These are phyloP conservation scores for Penicillium verhagenii DNA, from an alignment of 495 filamentous ascomycete genomes.

Conservation along the genomic window DNA sequence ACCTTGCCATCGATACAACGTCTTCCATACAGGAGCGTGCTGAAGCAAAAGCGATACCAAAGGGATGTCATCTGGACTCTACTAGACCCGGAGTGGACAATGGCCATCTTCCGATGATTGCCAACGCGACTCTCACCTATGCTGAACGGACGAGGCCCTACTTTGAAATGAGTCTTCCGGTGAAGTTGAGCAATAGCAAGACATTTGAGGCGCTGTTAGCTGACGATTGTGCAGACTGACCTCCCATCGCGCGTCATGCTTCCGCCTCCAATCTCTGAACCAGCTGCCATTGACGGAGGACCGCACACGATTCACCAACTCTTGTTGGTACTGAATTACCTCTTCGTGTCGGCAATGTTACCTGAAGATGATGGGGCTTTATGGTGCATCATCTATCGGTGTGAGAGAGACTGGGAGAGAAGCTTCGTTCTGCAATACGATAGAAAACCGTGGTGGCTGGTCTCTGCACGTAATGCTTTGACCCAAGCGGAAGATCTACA, in stretches of 20 bases:
- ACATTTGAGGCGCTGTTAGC: no score
- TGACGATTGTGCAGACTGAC: no score
- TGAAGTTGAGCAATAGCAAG: background rate
- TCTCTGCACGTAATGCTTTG: background rate
- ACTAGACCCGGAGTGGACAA: background rate
- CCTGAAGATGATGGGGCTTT: background rate
- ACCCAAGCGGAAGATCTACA: background rate
- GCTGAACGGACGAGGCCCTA: background rate
- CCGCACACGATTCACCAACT: no score
- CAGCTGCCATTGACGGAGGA: no score
- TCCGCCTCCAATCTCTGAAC: no score
- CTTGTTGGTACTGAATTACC: no score
- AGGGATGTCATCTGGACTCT: background rate
- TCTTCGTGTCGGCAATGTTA: no score
- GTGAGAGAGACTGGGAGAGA: background rate
- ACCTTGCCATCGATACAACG: background rate
- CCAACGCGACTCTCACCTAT: background rate
- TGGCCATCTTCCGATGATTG: background rate
- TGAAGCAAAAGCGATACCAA: background rate
- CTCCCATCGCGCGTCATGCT: no score
- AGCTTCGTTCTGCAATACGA: background rate
- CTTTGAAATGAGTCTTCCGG: background rate
- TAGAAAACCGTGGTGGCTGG: background rate
- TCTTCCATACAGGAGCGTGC: background rate
- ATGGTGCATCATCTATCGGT: background rate